phyloP scores from a whole-genome alignment of 2,329 filamentous ascomycete genomes.

The Phaeosphaeriaceae sp. region DNA sequence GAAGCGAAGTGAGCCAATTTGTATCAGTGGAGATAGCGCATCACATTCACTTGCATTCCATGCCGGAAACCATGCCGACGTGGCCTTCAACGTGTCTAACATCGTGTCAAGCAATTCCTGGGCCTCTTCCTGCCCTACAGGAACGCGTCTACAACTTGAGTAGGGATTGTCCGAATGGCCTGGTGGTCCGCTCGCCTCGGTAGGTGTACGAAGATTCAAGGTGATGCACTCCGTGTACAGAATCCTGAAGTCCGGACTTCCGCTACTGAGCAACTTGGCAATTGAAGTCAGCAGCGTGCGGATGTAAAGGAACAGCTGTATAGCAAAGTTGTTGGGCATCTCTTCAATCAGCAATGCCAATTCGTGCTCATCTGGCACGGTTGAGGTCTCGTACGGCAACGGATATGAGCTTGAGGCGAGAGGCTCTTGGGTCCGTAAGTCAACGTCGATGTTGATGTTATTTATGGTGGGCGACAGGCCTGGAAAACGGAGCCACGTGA shows the following conservation, averaged over 20 bases:
- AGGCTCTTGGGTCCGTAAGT: slow-evolving; percentile 38
- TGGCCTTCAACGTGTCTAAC: slow-evolving; percentile 35
- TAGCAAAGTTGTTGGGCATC: slow-evolving; percentile 32
- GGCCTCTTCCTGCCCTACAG: slow-evolving; percentile 27
- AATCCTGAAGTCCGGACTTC: slow-evolving; percentile 26
- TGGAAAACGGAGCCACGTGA: slow-evolving; percentile 38
- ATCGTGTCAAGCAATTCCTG: slow-evolving; percentile 29
- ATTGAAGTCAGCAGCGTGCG: slow-evolving; percentile 38
- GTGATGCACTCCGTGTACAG: slow-evolving; percentile 37
- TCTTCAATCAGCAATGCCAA: slow-evolving; percentile 34
- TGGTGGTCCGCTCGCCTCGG: slow-evolving; percentile 20
- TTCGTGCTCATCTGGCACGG: slow-evolving; percentile 33
- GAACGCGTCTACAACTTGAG: slow-evolving; percentile 19
- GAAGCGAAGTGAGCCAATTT: slow-evolving; percentile 35
- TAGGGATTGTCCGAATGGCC: slow-evolving; percentile 18
- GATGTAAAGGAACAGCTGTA: slow-evolving; percentile 41
- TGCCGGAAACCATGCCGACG: slow-evolving; percentile 31
- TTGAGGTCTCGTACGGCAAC: neutral
- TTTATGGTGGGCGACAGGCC: slow-evolving; percentile 38
- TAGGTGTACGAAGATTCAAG: slow-evolving; percentile 37
- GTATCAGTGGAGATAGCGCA: slow-evolving; percentile 34
- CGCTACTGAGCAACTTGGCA: slow-evolving; percentile 29
- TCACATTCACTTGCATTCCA: slow-evolving; percentile 33
- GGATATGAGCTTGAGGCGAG: slow-evolving; percentile 2
- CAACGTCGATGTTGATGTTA: slow-evolving; percentile 37